A percentile compares a stretch with the other conserved stretches of the same genome.
Evolutionary conservation across 768 basidiomycete genomes (phyloP).

Genomic region (Trametes cinnabarina): DNA sequence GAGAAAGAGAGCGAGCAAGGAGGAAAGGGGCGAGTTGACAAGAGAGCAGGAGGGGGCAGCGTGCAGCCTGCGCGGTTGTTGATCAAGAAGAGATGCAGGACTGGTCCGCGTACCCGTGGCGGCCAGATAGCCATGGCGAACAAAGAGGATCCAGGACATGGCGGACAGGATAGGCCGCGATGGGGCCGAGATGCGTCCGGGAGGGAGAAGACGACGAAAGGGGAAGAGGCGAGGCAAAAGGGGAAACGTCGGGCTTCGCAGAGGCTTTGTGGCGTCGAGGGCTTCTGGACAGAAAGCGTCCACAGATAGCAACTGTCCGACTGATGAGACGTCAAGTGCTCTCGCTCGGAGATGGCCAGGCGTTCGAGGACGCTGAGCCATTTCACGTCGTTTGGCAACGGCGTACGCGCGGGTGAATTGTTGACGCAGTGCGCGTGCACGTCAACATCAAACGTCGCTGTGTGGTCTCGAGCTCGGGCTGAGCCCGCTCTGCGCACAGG

Average conservation of each 20-base stretch:
- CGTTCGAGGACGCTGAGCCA: too few relatives aligned
- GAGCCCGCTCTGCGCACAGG: background rate
- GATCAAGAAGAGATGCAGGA: background rate
- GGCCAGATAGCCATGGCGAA: background rate
- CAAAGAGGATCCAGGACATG: background rate
- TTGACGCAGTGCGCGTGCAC: background rate
- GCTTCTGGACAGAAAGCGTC: background rate
- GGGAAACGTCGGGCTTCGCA: conserved; percentile 15
- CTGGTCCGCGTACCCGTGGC: background rate
- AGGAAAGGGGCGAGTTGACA: background rate
- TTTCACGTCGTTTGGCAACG: too few relatives aligned
- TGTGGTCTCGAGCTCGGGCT: too few relatives aligned
- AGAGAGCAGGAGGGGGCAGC: background rate
- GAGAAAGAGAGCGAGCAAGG: too few relatives aligned
- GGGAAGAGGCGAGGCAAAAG: conserved; percentile 1
- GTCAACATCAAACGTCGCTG: too few relatives aligned
- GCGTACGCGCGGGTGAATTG: background rate
- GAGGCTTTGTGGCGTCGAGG: conserved; percentile 16
- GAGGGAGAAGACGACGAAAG: background rate
- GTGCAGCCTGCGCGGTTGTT: too few relatives aligned
- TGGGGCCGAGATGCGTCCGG: conserved; percentile 20
- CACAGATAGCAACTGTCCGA: background rate
- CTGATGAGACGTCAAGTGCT: too few relatives aligned
- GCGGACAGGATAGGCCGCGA: conserved; percentile 5
- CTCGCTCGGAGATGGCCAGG: too few relatives aligned